Evolutionary conservation across 768 basidiomycete genomes (phyloP), one percentile per base, ranked within the genome.

Genomic region (Amanita pseudoporphyria): DNA sequence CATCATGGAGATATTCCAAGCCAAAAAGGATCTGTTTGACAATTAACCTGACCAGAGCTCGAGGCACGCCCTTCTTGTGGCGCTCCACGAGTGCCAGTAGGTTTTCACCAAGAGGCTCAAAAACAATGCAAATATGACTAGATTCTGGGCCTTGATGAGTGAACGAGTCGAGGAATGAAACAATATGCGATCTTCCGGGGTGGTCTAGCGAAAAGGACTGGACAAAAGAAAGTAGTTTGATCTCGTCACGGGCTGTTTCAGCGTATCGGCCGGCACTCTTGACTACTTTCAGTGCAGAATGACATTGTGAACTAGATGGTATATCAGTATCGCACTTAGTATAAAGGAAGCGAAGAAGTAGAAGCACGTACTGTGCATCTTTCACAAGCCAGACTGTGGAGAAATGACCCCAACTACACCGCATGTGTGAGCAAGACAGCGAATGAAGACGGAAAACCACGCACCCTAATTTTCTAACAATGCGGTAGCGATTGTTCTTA

Each of bases 201-300:
- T 95, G 92, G 2, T 70, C 60, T n/a, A 81, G 84, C 61, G 79
- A 84, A 63, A 78, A 74, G 16, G 78, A 73, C 47, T 78, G 72
- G 5, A 94, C 84, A 56, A 82, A 82, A 54, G 82, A 78, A 35
- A 93, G 77, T 30, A 97, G 78, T 63, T 92, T 89, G 65, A 98
- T 97, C 69, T 98, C 95, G 64, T 98, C 95, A 45, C 86, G 79
- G 24, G 95, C 95, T 4, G 95, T 97, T 64, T 97, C 94, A 53
- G 92, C 89, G 68, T 98, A 98, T 56, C 93, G 84, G 19, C 82
- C 81, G 18, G 92, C 94, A 24, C 93, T 95, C 68, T 95, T 95
- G 67, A 94, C 89, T 49, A 96, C 84, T 65, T 96, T 96, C 62
- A 96, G 78, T 13, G 92, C 92, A 39, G 90, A 90, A 65, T 93